phyloP scores from a whole-genome alignment of 768 basidiomycete species.

The Lactarius hatsudake region DNA sequence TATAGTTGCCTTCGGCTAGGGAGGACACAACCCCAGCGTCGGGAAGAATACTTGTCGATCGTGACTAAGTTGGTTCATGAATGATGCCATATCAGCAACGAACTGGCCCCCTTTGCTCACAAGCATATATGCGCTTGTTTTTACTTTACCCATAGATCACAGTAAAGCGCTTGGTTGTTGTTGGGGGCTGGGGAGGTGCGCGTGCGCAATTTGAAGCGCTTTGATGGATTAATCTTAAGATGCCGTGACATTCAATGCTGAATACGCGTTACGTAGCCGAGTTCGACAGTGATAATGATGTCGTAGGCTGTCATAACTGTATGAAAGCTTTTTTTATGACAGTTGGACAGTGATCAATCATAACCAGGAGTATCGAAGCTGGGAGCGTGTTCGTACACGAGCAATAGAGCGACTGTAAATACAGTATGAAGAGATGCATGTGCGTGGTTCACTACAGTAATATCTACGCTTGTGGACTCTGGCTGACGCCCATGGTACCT shows the following conservation, averaged over 20 bases:
- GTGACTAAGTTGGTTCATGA: conserved; percentile 29
- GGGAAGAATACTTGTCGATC: conserved; percentile 31
- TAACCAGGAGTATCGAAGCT: not conserved
- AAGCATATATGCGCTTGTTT: not conserved
- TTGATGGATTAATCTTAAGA: not conserved
- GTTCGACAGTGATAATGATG: not conserved
- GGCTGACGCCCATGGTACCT: not conserved
- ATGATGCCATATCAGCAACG: too few relatives aligned
- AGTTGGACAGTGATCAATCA: not conserved
- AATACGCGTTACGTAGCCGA: not conserved
- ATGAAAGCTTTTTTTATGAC: not conserved
- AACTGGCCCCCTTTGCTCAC: not conserved
- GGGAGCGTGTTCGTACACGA: not conserved
- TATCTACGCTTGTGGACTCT: not conserved
- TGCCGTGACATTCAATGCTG: not conserved
- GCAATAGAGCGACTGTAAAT: too few relatives aligned
- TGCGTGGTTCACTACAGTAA: not conserved
- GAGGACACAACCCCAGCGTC: conserved; percentile 40
- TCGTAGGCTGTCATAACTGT: not conserved
- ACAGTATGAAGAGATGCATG: not conserved
- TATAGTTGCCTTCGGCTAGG: conserved; percentile 62
- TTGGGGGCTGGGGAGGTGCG: not conserved
- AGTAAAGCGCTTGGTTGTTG: not conserved
- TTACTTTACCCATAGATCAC: not conserved
- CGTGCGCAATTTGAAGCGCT: not conserved